Evolutionary conservation across 2,329 filamentous ascomycete genomes (phyloP).

Genomic region (Albophoma yamanashiensis): DNA sequence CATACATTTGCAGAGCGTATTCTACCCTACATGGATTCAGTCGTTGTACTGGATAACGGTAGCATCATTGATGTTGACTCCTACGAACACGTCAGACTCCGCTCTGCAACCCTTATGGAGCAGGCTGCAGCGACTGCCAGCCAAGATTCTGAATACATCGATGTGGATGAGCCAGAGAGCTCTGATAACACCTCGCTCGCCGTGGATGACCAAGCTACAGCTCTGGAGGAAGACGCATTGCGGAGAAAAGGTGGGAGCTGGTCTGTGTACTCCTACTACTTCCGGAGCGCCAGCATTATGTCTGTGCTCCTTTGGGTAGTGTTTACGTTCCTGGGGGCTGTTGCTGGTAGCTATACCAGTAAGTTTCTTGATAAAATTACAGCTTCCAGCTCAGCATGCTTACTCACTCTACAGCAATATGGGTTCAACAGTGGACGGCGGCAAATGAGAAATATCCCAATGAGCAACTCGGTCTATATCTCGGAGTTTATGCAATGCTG

Average conservation of each 20-base stretch:
- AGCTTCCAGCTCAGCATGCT: neutral
- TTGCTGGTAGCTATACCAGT: neutral
- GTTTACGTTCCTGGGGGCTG: neutral
- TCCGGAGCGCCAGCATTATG: neutral
- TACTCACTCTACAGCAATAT: neutral
- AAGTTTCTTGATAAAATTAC: neutral
- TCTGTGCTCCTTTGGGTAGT: neutral
- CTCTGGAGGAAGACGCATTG: neutral
- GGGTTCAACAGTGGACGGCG: neutral
- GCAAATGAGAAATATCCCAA: neutral
- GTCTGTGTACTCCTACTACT: neutral
- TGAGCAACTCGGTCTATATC: neutral
- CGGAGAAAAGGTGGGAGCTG: neutral
- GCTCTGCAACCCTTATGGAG: neutral
- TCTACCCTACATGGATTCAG: neutral
- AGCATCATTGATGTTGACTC: neutral
- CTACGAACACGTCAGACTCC: neutral
- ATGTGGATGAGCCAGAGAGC: neutral
- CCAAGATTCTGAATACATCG: neutral
- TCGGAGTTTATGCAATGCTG: neutral
- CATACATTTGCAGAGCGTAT: neutral
- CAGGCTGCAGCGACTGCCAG: neutral
- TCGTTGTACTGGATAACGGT: neutral
- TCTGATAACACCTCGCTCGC: neutral
- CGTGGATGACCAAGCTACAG: neutral